Evolutionary conservation across 2,329 filamentous ascomycete genomes (phyloP), one percentile per base, ranked within the genome.

Genomic region (Escovopsis sp.): DNA sequence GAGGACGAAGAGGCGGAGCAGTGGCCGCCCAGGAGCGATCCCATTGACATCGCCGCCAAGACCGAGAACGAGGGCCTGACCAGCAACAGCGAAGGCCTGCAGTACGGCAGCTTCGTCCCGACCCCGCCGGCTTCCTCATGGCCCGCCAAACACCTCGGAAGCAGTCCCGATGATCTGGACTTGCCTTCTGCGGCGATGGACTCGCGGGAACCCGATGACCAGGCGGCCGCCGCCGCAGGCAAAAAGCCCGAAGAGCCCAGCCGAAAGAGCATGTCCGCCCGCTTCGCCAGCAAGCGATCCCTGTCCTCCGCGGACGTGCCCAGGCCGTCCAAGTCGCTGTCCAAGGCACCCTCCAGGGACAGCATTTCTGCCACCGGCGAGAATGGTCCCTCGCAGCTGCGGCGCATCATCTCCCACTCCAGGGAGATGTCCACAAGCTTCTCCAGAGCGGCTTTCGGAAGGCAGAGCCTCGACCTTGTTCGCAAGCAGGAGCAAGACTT

Each of bases 401-500:
- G 59, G 10, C 58, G 61, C 2, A 52, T 65, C 6, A 55, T 64
- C 13, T 57, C 63, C 0, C 56, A 60, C 25, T 34, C 31, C 15
- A 38, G 29, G 16, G 44, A 43, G 13, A 39, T 39, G 5, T 39
- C 41, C 7, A 40, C 38, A 29, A 45, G 33, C 3, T 27, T 27
- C 14, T 30, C 36, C 11, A 48, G 68, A 9, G 25, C 35, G 11
- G 37, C 37, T 8, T 31, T 42, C 30, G 32, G 40, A 2, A 33
- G 43, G 54, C 58, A 68, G 39, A 59, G 64, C 20, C 55, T 72
- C 24, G 71, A 77, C 35, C 72, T 84, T 33, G 70, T 93, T 4
- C 81, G 84, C 36, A 68, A 79, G 43, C 73, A 78, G 14, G 80
- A 94, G 58, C 73, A 72, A n/a, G 84, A 94, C 12, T 96, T 98